A percentile compares a stretch with the other conserved stretches of the same genome.
phyloP scores from a whole-genome alignment of 768 basidiomycete genomes.

The Hygrophoropsis aurantiaca region DNA sequence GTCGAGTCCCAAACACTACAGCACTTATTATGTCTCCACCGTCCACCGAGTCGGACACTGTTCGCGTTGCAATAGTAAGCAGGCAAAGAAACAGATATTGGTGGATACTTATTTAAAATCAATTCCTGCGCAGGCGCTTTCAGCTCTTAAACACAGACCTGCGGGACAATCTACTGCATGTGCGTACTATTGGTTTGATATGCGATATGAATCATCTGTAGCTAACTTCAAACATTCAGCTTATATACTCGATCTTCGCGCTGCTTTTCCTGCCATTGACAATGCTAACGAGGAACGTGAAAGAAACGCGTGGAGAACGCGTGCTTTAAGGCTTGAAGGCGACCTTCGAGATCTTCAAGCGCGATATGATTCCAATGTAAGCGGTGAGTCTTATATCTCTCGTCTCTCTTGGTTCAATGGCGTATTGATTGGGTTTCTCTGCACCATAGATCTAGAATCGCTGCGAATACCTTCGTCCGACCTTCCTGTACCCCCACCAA shows the following conservation, averaged over 20 bases:
- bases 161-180: constrained; percentile 21
- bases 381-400: constrained; percentile 11
- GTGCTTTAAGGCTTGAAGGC: constrained; percentile 29
- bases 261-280: constrained; percentile 16
- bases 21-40: too few relatives aligned
- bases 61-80: constrained; percentile 26
- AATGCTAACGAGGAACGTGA: not conserved
- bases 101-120: not conserved
- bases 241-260: constrained; percentile 25
- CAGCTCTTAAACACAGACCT: constrained; percentile 24
- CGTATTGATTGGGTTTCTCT: not conserved
- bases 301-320: constrained; percentile 18
- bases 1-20: too few relatives aligned
- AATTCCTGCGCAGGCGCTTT: constrained; percentile 14
- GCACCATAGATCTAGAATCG: constrained; percentile 21
- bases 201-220: too few relatives aligned
- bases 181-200: constrained; percentile 12
- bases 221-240: too few relatives aligned
- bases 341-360: constrained; percentile 18
- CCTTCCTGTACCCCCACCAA: constrained; percentile 7
- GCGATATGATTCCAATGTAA: constrained; percentile 21
- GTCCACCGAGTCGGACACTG: too few relatives aligned
- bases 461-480: constrained; percentile 20
- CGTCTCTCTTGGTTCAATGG: not conserved
- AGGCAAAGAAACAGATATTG: not conserved